Evolutionary conservation across 78 protist species (phyloP), one percentile per base, ranked within the genome.

Genomic region (Dictyostelium firmibasis): DNA sequence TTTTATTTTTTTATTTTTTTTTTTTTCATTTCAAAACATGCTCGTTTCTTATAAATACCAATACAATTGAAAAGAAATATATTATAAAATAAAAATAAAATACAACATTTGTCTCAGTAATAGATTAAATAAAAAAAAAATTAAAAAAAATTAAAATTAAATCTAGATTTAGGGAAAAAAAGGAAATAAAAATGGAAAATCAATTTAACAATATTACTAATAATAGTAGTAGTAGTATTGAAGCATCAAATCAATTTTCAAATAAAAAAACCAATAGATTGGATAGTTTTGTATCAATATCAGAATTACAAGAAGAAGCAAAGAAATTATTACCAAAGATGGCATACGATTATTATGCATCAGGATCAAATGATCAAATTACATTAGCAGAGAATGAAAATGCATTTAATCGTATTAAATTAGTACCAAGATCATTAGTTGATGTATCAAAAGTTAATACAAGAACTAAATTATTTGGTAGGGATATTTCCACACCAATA

Each of bases 341-440:
- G 94, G 94, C 57, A 3, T 89, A 89, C 50, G 94, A 89, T 81
- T 89, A 89, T 77, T 89, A 89, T 89, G 94, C 94, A n/a, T 89
- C 94, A 16, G 94, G 94, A 44, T n/a, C 87, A 29, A 50, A 78
- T 35, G 76, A 81, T 70, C 94, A 89, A 81, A 70, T 81, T 36
- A 89, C 94, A 43, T 70, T 89, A 23, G 38, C 57, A 81, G 94
- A 89, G 83, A 89, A 89, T 81, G 74, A 81, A 47, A 47, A 69
- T n/a, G 74, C 50, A 18, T 89, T 33, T 47, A 27, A 16, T 5
- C 82, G 75, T 70, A 89, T 89, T n/a, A 89, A 89, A 70, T 11
- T 89, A 6, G n/a, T 69, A 14, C 94, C 94, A 25, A 78, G 87
- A 89, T 38, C 82, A 25, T 50, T 89, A 29, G 84, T 81, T 9